Evolutionary conservation across 768 basidiomycete species (phyloP).

Genomic region (Harrya chromipes): DNA sequence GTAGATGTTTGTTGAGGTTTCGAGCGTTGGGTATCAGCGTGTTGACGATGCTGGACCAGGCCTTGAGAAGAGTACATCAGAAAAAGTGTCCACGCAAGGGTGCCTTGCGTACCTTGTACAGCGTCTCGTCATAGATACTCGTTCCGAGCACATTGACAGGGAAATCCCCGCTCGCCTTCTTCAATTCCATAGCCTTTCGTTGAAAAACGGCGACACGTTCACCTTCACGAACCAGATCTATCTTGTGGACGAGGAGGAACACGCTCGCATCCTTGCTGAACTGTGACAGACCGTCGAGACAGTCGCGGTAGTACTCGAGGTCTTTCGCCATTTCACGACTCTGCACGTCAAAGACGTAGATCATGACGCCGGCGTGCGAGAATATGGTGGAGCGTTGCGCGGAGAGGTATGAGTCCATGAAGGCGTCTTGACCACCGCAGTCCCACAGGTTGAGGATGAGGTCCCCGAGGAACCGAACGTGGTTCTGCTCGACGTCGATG

Average conservation of each 20-base stretch:
- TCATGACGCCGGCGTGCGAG: constrained; percentile 93
- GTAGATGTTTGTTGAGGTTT: constrained; percentile 84
- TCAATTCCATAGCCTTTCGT: constrained; percentile 70
- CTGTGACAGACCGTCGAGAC: constrained; percentile 76
- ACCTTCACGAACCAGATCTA: constrained; percentile 79
- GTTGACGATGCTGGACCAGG: constrained; percentile 97
- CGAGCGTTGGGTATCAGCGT: constrained; percentile 93
- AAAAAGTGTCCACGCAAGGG: constrained; percentile 2
- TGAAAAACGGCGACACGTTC: constrained; percentile 59
- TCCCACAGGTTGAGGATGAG: constrained; percentile 98
- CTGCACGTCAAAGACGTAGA: constrained; percentile 98
- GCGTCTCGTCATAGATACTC: constrained; percentile 94
- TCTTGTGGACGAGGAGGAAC: constrained; percentile 94
- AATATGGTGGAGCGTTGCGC: constrained; percentile 93
- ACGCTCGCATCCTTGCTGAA: constrained; percentile 81
- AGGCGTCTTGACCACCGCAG: constrained; percentile 96
- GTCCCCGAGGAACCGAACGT: constrained; percentile 95
- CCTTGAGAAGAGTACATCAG: constrained; percentile 46
- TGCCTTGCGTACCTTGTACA: constrained; percentile 70
- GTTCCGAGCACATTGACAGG: constrained; percentile 81
- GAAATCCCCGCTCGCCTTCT: constrained; percentile 60
- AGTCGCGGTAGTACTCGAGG: constrained; percentile 88
- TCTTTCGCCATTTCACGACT: constrained; percentile 82
- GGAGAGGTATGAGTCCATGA: constrained; percentile 96
- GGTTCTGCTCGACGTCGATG: constrained; percentile 96